Percentiles rank a stretch among this genome's conserved stretches.
Conservation (phyloP, 2,329 filamentous ascomycete species). For the Pseudocercospora fuligena region DNA sequence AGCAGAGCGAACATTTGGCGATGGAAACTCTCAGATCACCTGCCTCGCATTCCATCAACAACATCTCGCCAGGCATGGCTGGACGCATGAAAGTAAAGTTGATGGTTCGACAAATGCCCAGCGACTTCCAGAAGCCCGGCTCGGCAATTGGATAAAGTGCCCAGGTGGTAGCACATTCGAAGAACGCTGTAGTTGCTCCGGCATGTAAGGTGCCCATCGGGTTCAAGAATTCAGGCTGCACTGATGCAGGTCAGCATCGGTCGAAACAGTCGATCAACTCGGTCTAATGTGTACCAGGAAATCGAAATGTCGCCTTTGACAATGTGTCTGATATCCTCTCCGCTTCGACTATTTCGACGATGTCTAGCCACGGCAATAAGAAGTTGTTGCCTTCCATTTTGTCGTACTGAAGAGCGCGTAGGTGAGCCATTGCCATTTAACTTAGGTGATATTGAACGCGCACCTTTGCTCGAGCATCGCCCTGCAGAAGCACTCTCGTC, state of each 20-base stretch:
- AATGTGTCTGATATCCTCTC: conserved; percentile 20
- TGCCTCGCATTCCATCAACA: conserved; percentile 33
- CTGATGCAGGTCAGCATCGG: neutral
- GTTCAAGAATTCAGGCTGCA: conserved; percentile 32
- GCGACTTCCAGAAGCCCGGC: conserved; percentile 28
- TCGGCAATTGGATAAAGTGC: conserved; percentile 24
- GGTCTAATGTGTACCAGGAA: neutral
- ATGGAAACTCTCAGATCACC: neutral
- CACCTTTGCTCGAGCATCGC: conserved; percentile 22
- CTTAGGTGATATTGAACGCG: neutral
- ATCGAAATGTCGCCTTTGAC: conserved; percentile 25
- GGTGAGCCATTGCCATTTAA: neutral
- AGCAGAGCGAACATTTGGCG: neutral
- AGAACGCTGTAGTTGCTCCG: conserved; percentile 30
- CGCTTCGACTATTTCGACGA: conserved; percentile 21
- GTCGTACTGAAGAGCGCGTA: conserved; percentile 20
- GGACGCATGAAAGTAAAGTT: conserved; percentile 31
- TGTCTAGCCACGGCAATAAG: conserved; percentile 28
- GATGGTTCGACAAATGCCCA: conserved; percentile 29
- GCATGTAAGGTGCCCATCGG: conserved; percentile 30
- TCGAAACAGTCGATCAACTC: too few relatives aligned
- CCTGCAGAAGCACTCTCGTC: conserved; percentile 24
- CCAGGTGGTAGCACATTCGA: conserved; percentile 31
- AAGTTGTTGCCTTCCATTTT: conserved; percentile 25
- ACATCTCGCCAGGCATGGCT: conserved; percentile 27